phyloP scores from a whole-genome alignment of 345 rosid species.

The Arabidopsis suecica region DNA sequence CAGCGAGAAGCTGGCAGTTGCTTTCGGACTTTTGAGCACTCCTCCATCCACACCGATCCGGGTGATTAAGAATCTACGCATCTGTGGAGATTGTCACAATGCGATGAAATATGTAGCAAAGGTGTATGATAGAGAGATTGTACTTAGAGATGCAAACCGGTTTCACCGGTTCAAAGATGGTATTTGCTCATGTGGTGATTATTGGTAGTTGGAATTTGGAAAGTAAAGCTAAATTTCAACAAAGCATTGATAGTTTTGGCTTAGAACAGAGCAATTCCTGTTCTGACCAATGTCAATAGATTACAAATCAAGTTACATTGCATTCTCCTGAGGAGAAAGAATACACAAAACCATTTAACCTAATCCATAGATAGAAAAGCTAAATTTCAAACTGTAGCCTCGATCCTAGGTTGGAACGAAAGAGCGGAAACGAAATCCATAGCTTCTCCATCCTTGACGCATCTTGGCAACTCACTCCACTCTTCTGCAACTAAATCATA shows the following conservation, averaged over 20 bases:
- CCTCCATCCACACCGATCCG: constrained; percentile 49
- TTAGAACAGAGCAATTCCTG: background rate
- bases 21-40: constrained; percentile 54
- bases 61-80: constrained; percentile 55
- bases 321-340: constrained; percentile 14
- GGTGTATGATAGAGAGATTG: constrained; percentile 52
- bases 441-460: constrained; percentile 57
- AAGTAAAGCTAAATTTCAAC: background rate
- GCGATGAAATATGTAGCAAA: constrained; percentile 54
- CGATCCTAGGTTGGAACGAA: constrained; percentile 86
- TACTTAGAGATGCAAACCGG: constrained; percentile 61
- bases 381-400: constrained; percentile 55
- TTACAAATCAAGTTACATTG: constrained; percentile 19
- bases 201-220: constrained; percentile 36
- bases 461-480: constrained; percentile 70
- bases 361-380: background rate
- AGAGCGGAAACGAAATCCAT: constrained; percentile 80
- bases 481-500: constrained; percentile 55
- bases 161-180: constrained; percentile 58
- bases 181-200: constrained; percentile 55
- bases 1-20: constrained; percentile 61
- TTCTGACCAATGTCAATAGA: constrained; percentile 13
- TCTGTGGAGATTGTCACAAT: constrained; percentile 60
- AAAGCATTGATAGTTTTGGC: background rate
- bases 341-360: constrained; percentile 19